phyloP scores from a whole-genome alignment of 805 yeast species.

The Isabelozyma heimii region DNA sequence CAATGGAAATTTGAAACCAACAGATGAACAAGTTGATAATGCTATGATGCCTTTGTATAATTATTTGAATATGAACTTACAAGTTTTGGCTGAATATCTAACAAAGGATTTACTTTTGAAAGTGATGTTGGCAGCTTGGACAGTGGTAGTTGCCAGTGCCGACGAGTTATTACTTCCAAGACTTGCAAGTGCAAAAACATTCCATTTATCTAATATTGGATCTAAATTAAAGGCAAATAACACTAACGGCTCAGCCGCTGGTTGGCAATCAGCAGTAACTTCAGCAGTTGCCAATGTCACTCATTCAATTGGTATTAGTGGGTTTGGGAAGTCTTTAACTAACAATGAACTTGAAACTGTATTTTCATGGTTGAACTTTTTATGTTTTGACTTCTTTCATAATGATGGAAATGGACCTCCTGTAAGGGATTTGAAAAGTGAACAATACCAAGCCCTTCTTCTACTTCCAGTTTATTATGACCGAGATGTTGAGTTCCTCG shows the following conservation, averaged over 20 bases:
- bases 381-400: constrained; percentile 74
- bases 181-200: constrained; percentile 44
- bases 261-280: constrained; percentile 45
- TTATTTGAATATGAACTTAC: constrained; percentile 66
- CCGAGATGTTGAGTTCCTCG: constrained; percentile 43
- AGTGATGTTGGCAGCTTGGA: constrained; percentile 81
- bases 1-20: constrained; percentile 42
- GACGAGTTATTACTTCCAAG: constrained; percentile 76
- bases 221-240: constrained; percentile 9
- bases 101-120: constrained; percentile 54
- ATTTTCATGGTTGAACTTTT: constrained; percentile 63
- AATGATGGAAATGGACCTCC: constrained; percentile 82
- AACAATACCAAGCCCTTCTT: constrained; percentile 61
- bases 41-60: constrained; percentile 74
- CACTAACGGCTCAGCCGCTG: constrained; percentile 8
- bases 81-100: constrained; percentile 57
- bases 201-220: constrained; percentile 23
- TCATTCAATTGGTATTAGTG: constrained; percentile 38
- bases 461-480: constrained; percentile 67
- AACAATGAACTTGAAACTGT: constrained; percentile 63
- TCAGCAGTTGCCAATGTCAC: constrained; percentile 52
- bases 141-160: constrained; percentile 62
- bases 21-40: constrained; percentile 51
- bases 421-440: constrained; percentile 56
- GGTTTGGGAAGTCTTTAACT: constrained; percentile 56